Conservation (phyloP, 495 filamentous ascomycete genomes). For the Penicillium steckii region DNA sequence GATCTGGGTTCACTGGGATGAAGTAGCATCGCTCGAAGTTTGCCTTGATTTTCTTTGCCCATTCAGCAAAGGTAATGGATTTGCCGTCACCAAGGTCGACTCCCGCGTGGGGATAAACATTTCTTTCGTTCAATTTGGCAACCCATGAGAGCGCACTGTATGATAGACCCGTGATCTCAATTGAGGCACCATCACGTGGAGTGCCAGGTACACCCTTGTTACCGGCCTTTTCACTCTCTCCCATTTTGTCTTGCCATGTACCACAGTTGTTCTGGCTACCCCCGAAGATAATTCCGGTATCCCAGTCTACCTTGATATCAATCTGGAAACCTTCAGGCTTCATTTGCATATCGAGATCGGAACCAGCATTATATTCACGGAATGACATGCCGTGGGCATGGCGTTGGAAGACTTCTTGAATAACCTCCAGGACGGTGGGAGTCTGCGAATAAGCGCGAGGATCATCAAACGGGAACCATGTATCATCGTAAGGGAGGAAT, state of each 20-base stretch:
- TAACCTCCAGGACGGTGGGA: slow-evolving; percentile 79
- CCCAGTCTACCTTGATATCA: slow-evolving; percentile 88
- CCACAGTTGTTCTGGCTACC: slow-evolving; percentile 94
- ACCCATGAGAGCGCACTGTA: slow-evolving; percentile 90
- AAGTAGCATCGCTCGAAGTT: slow-evolving; percentile 94
- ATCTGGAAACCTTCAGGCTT: slow-evolving; percentile 87
- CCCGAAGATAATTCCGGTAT: slow-evolving; percentile 87
- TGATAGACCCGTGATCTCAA: slow-evolving; percentile 90
- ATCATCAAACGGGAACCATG: slow-evolving; percentile 81
- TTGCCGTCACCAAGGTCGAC: slow-evolving; percentile 59
- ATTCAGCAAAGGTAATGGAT: slow-evolving; percentile 70
- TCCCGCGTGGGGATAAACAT: slow-evolving; percentile 66
- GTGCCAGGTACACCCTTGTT: slow-evolving; percentile 96
- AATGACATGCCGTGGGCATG: slow-evolving; percentile 89
- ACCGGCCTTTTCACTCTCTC: slow-evolving; percentile 87
- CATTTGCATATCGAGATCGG: slow-evolving; percentile 89
- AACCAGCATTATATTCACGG: slow-evolving; percentile 91
- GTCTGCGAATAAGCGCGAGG: slow-evolving; percentile 78
- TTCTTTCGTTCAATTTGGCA: slow-evolving; percentile 58
- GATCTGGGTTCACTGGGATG: slow-evolving; percentile 63
- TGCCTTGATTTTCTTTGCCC: slow-evolving; percentile 76
- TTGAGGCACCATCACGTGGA: slow-evolving; percentile 89
- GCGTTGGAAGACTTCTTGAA: slow-evolving; percentile 89
- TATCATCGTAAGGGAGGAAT: slow-evolving; percentile 95
- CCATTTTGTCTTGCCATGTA: slow-evolving; percentile 99